phyloP scores from a whole-genome alignment of 345 rosid genomes.

The Eucalyptus regnans region DNA sequence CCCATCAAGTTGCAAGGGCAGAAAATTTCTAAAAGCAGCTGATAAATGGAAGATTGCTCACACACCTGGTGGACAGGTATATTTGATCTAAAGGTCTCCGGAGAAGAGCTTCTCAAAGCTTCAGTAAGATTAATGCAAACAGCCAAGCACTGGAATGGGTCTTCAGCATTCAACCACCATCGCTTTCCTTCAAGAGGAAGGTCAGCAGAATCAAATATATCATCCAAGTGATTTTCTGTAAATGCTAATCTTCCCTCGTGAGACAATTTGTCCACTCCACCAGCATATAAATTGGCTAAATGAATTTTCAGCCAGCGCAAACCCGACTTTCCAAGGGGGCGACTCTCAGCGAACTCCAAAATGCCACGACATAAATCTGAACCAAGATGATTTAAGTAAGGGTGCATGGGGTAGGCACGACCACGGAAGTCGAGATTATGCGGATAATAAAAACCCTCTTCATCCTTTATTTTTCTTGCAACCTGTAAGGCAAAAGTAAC shows the following conservation, averaged over 20 bases:
- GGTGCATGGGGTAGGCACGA: conserved; percentile 99
- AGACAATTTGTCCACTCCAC: conserved; percentile 92
- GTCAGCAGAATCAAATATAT: conserved; percentile 94
- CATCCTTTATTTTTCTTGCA: conserved; percentile 87
- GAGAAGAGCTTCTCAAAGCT: conserved; percentile 82
- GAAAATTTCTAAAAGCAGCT: background rate
- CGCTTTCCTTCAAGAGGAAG: conserved; percentile 81
- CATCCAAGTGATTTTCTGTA: conserved; percentile 74
- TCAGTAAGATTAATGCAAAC: conserved; percentile 79
- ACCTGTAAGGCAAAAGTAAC: conserved; percentile 42
- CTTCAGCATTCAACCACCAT: conserved; percentile 99
- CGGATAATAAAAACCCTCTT: conserved; percentile 90
- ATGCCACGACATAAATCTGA: conserved; percentile 96
- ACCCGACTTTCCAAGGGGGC: conserved; percentile 80
- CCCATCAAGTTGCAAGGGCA: background rate
- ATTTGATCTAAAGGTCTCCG: conserved; percentile 61
- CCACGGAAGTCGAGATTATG: conserved; percentile 97
- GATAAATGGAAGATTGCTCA: background rate
- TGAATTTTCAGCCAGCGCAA: conserved; percentile 94
- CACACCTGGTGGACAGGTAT: conserved; percentile 89
- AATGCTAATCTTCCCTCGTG: conserved; percentile 72
- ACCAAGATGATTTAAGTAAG: conserved; percentile 94
- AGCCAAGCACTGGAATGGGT: conserved; percentile 94
- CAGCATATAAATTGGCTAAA: conserved; percentile 86
- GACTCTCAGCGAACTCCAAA: conserved; percentile 89